phyloP scores from a whole-genome alignment of 2,329 filamentous ascomycete species.

The Tolypocladium sp. region DNA sequence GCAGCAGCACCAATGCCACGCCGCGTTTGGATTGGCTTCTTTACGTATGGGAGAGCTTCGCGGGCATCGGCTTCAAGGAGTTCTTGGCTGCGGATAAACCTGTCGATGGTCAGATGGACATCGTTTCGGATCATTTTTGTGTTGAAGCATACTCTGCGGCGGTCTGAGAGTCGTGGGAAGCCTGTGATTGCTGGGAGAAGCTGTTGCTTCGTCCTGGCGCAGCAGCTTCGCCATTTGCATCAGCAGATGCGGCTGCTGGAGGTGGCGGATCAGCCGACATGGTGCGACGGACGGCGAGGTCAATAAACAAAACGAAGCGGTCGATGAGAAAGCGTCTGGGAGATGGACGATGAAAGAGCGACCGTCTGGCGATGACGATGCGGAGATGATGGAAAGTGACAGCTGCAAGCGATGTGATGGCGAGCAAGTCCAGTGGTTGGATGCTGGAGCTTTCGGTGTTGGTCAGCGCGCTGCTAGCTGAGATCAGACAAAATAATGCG shows the following conservation, averaged over 20 bases:
- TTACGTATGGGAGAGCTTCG: conserved; percentile 85
- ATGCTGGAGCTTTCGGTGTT: neutral
- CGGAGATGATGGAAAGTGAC: neutral
- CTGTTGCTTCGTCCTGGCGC: conserved; percentile 40
- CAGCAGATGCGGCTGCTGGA: conserved; percentile 13
- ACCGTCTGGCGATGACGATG: neutral
- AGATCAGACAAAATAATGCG: neutral
- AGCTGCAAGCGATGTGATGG: neutral
- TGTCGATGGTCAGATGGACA: conserved; percentile 21
- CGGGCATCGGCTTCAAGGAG: conserved; percentile 89
- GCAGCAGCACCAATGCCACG: neutral
- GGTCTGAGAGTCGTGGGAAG: conserved; percentile 59
- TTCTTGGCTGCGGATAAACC: conserved; percentile 83
- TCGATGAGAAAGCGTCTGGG: neutral
- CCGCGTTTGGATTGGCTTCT: conserved; percentile 13
- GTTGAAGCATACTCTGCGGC: conserved; percentile 52
- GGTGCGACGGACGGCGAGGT: neutral
- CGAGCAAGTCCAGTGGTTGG: neutral
- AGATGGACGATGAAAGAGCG: neutral
- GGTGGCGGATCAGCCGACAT: conserved; percentile 28
- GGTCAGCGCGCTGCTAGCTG: neutral
- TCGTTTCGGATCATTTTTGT: no score
- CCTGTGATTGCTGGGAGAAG: conserved; percentile 46
- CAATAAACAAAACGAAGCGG: neutral
- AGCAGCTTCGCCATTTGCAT: conserved; percentile 12